Base-by-base conservation (phyloP, 306 rosid genomes). In the Sicyos baderoa region DNA sequence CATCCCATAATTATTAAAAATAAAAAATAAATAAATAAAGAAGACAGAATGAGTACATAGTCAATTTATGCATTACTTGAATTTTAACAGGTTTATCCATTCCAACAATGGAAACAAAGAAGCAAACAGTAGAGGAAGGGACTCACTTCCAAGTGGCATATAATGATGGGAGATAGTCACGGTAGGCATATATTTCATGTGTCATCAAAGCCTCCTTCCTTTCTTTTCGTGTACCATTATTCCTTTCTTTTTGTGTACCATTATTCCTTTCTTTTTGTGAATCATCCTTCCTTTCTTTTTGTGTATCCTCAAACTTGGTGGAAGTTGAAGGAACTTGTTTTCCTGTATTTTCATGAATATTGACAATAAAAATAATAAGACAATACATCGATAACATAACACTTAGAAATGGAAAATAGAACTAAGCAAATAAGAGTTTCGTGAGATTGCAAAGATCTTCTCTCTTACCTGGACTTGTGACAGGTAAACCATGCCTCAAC, bases 91-190 rank as follows among this genome's bases (percentile, higher is more conserved):
- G 3, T 22, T 22, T 22, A 18, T 1, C n/a, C 16, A 62, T 9
- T 62, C 25, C 47, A 35, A 37, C 0, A 8, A 17, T 62, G 51
- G 65, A 37, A 62, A 17, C 16, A 19, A 62, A 40, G 51, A 62
- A 18, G 68, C 68, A 40, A 40, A 62, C 17, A 4, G 9, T 40
- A 64, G 17, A 64, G 77, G 5, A 66, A 40, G 80, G 7, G 72
- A 80, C 88, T 52, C 80, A 89, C 96, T 75, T 82, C 97, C 96
- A 91, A 59, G 86, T 37, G 32, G 68, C 66, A 40, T 49, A 21
- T 44, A 50, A 75, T 53, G 87, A 76, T 57, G 96, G 97, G 19
- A 84, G 68, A 77, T 16, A 69, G 29, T 58, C 37, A 45, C 0
- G 23, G 54, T 80, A 48, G 25, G 53, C 42, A 54, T 64, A 44